Conservation (phyloP, 2,329 filamentous ascomycete genomes). For the Fusarium haematococcum region DNA sequence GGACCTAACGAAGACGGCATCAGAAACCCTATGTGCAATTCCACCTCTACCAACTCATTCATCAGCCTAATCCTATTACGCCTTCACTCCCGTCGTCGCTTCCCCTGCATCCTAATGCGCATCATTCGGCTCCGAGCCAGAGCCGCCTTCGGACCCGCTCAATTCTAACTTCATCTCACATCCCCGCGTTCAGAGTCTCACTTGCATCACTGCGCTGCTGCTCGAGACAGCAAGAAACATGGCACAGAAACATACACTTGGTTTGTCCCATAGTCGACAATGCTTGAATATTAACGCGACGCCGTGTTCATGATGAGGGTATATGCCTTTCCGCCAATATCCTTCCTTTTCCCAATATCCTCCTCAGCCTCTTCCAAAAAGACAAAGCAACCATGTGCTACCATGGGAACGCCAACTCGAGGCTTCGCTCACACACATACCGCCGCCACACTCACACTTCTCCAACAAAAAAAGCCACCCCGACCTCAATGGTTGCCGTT, state of each 20-base stretch:
- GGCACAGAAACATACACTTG: not conserved
- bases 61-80: not conserved
- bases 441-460: not conserved
- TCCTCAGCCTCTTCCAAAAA: not conserved
- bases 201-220: not conserved
- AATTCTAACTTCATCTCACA: not conserved
- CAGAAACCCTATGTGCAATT: not conserved
- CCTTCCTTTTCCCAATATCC: not conserved
- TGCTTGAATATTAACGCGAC: slow-evolving; percentile 6
- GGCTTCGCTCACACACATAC: not conserved
- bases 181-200: not conserved
- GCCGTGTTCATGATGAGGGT: slow-evolving; percentile 29
- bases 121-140: slow-evolving; percentile 5
- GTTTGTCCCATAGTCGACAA: not conserved
- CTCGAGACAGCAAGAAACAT: not conserved
- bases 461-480: not conserved
- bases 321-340: slow-evolving; percentile 21
- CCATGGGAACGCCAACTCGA: slow-evolving; percentile 9
- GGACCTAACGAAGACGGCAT: not conserved
- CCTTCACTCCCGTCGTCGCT: not conserved
- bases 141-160: not conserved
- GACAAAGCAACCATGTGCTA: slow-evolving; percentile 8
- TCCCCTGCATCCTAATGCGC: not conserved
- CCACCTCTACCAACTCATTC: not conserved
- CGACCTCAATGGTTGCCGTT: slow-evolving; percentile 21